Base-by-base conservation (phyloP, 352 stramenopile species). In the Globisporangium nagaii region DNA sequence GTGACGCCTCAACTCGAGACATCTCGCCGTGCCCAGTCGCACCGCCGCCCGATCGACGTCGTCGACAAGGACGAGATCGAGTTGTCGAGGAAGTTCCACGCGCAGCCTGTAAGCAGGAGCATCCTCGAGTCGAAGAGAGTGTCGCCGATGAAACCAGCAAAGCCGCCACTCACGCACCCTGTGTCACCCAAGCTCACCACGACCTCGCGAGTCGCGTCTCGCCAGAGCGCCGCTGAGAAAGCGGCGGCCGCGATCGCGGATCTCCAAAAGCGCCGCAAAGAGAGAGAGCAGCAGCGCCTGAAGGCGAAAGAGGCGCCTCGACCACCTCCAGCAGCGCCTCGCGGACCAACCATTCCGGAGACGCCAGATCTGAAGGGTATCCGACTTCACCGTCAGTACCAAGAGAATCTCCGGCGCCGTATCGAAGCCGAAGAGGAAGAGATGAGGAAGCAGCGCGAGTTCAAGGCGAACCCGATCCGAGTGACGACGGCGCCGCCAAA, bases 1-100 rank as follows among this genome's bases (percentile, higher is more conserved):
- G 64, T 84, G 47, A 82, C 80, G 9, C 83, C 80, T 7, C 78
- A 88, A 45, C 60, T 93, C 11, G 65, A 85, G 63, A 90, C 83
- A 2, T 63, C 70, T 55, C 74, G 75, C 20, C 74, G 83, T 46
- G 83, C 74, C 1, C 65, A 75, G 39, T 59, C 68, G 3, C 73
- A 86, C 51, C 80, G 76, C 30, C 77, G 77, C 42, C 72, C 75
- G 3, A 47, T 86, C 9, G 69, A 86, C 17, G 53, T 79, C 27
- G 58, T 78, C n/a, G 77, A 93, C 55, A 68, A 87, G 47, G 83
- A 93, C 41, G 75, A 66, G 1, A 70, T 89, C 44, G 83, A 93
- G 49, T 46, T 93, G 50, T 63, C 73, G 13, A 84, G 75, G 39
- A 89, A 93, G 50, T 93, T 93, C 54, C 83, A 90, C 32, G 80